Evolutionary conservation across 345 rosid genomes (phyloP), one percentile per base, ranked within the genome.

Genomic region (Brassica cretica): DNA sequence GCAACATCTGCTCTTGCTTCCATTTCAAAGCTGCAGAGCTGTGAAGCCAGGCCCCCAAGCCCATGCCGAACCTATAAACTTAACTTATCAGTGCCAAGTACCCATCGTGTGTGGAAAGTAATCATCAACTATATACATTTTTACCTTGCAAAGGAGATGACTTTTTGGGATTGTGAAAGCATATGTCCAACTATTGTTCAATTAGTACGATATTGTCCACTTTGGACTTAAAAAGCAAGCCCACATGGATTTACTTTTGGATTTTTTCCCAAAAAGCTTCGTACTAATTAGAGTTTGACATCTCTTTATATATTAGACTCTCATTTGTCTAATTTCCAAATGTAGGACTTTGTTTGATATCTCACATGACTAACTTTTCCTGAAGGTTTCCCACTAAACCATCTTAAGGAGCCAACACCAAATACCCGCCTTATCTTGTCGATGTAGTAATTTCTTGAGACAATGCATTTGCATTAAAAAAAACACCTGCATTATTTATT

Each of bases 371-470:
- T 63, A 64, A 53, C 79, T 30, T 74, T 58, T 16, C 46, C 69
- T 10, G 89, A 84, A 72, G 86, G 88, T 68, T 76, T 67, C 68
- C 91, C 95, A 81, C 75, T 79, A 59, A 89, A 83, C 95, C 93
- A 94, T 77, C 84, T 91, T 82, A 94, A 83, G 55, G 97, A 89
- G 79, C 94, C 91, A 78, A 91, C 93, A 73, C 87, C 84, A 77
- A 92, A 92, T 21, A 82, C 66, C n/a, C 92, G 91, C 84, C 95
- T 92, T 78, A 88, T 87, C 86, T 94, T 94, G 84, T 92, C 97
- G 2, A 88, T 74, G 14, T 85, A 94, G 74, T 94, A 94, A 83
- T 90, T 88, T 86, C 97, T 86, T 11, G 97, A 94, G 32, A 87
- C 98, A 21, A 21, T 21, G 2, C 0, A 21, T 21, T 21, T 21